Conservation (phyloP, 2,329 filamentous ascomycete genomes). For the Penicillium sp. region DNA sequence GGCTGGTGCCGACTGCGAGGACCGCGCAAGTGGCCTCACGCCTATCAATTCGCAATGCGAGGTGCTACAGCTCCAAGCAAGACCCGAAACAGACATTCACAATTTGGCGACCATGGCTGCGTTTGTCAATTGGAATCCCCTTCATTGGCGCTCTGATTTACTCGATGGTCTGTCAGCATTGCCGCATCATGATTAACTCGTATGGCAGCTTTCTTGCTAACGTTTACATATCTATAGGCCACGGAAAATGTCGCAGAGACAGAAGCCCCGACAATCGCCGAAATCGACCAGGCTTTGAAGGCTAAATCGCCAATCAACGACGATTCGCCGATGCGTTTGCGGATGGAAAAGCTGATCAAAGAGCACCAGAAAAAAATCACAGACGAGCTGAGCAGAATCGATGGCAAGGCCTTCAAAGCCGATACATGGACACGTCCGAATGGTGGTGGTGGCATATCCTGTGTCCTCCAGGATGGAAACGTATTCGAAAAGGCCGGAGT, state of each 20-base stretch:
- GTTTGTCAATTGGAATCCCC: conserved; percentile 46
- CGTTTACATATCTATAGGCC: conserved; percentile 21
- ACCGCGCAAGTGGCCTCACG: conserved; percentile 11
- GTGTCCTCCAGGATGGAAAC: conserved; percentile 91
- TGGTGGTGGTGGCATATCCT: conserved; percentile 89
- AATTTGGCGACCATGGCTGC: conserved; percentile 45
- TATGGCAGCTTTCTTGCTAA: not conserved
- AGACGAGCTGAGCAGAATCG: conserved; percentile 73
- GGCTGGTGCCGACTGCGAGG: not conserved
- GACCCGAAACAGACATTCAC: conserved; percentile 25
- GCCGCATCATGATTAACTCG: not conserved
- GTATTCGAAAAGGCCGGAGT: conserved; percentile 98
- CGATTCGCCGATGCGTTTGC: conserved; percentile 88
- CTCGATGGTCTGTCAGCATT: conserved; percentile 44
- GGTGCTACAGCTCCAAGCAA: conserved; percentile 18
- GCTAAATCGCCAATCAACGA: conserved; percentile 70
- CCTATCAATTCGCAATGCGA: conserved; percentile 21
- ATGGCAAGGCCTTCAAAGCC: conserved; percentile 74
- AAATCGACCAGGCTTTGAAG: conserved; percentile 77
- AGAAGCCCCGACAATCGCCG: conserved; percentile 64
- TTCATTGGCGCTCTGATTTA: conserved; percentile 49
- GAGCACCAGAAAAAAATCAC: conserved; percentile 88
- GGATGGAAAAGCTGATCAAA: conserved; percentile 96
- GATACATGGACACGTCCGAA: conserved; percentile 86
- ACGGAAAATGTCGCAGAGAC: conserved; percentile 36